Base-by-base conservation (phyloP, 352 stramenopile species). In the Aphanomyces invadans region DNA sequence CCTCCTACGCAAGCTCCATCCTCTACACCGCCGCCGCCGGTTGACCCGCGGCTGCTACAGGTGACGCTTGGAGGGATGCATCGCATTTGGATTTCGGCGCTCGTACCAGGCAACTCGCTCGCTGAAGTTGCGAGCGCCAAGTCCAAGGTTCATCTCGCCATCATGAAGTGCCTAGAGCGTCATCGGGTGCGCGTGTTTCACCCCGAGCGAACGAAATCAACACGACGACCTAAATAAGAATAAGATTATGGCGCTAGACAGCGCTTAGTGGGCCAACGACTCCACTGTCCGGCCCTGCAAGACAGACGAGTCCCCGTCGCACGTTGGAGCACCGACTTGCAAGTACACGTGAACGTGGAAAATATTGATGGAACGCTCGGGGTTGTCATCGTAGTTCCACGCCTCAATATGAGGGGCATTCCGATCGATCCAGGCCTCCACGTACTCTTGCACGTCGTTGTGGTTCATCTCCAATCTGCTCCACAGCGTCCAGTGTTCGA, bases 281-380 rank as follows among this genome's bases (percentile, higher is more conserved):
- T 92, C 81, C 44, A 90, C 74, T 48, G 80, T 75, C 17, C 85
- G 78, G 32, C 62, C 75, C 32, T 86, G 77, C 9, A 92, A 69
- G 38, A 93, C 85, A 9, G 76, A n/a, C n/a, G n/a, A 78, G 25
- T 73, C 63, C 48, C 70, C 72, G 11, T 78, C 71, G 36, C 7
- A 42, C 36, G 36, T 15, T 15, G 36, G 15, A 15, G 36, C n/a
- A 7, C 70, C 64, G 45, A 92, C 83, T 76, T 92, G 86, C 46
- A 94, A 77, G 73, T 92, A 94, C 69, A 94, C 86, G 74, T 94
- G 86, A n/a, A 94, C 86, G 69, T 94, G 86, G 74, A 92, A 94
- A 68, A 94, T 92, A 68, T 91, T 77, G 80, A 94, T 94, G 3
- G 86, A 94, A 28, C 86, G 82, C 69, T 94, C 83, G 51, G 83